Evolutionary conservation across 257 asterid genomes (phyloP).

Genomic region (Solanum rostratum): DNA sequence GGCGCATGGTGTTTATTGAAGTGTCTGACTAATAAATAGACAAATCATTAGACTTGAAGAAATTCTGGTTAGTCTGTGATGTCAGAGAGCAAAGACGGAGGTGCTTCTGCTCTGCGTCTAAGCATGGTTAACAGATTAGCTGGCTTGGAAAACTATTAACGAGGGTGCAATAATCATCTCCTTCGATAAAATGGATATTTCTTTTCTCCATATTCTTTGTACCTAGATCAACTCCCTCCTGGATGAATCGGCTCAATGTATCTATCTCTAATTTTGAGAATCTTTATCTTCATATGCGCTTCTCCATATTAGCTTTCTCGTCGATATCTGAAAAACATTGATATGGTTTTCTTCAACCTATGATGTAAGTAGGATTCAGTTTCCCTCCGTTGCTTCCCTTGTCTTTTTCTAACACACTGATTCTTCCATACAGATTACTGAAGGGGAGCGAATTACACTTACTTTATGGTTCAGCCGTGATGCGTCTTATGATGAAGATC

Average conservation of each 20-base stretch:
- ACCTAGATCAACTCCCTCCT: background rate
- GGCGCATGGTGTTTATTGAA: background rate
- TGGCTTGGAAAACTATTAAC: background rate
- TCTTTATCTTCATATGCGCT: background rate
- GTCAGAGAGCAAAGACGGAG: background rate
- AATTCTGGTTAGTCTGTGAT: background rate
- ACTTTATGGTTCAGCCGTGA: constrained; percentile 92
- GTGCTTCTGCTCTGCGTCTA: background rate
- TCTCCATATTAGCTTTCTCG: background rate
- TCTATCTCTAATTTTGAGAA: background rate
- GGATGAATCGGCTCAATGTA: background rate
- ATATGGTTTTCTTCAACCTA: background rate
- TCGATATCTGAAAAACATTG: background rate
- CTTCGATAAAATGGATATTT: background rate
- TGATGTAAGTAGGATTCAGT: background rate
- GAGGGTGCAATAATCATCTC: background rate
- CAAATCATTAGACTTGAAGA: background rate
- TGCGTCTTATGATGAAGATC: constrained; percentile 70
- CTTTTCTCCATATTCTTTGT: background rate
- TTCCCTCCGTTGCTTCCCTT: background rate
- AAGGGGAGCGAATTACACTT: constrained; percentile 84
- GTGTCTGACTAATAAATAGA: background rate
- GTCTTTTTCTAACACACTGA: background rate
- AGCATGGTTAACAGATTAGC: background rate
- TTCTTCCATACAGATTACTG: constrained; percentile 35